A percentile compares a stretch with the other conserved stretches of the same genome.
phyloP scores from a whole-genome alignment of 2,329 filamentous ascomycete genomes.

The Hypoxylon sp. region DNA sequence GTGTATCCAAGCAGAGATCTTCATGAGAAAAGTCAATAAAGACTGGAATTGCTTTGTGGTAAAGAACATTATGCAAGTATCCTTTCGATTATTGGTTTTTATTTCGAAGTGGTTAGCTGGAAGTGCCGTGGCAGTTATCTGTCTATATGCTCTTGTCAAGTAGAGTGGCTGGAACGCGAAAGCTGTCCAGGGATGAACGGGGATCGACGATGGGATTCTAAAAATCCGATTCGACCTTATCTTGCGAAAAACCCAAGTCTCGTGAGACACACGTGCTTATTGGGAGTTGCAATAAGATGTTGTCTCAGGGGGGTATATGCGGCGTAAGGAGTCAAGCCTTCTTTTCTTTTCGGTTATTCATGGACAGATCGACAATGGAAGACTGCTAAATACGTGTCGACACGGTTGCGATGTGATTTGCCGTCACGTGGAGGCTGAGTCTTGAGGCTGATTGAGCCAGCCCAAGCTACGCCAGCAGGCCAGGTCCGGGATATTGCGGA shows the following conservation, averaged over 20 bases:
- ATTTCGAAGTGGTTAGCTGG: background rate
- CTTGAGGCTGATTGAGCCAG: constrained; percentile 34
- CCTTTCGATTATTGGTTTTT: background rate
- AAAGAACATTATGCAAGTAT: background rate
- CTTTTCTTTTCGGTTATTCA: constrained; percentile 13
- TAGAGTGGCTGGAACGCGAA: background rate
- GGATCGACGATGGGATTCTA: constrained; percentile 1
- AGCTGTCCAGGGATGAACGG: background rate
- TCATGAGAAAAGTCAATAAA: background rate
- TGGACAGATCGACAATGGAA: constrained; percentile 1
- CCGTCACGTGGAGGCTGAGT: constrained; percentile 34
- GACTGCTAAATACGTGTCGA: background rate
- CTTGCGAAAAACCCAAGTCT: background rate
- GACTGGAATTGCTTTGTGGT: background rate
- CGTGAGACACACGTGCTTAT: constrained; percentile 23
- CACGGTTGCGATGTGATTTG: background rate
- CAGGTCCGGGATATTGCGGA: constrained; percentile 6
- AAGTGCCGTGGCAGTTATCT: background rate
- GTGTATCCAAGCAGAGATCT: background rate
- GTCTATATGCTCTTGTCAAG: background rate
- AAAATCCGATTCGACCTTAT: constrained; percentile 2
- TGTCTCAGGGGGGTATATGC: constrained; percentile 9
- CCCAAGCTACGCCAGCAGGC: background rate
- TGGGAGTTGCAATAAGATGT: constrained; percentile 15
- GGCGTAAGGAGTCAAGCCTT: constrained; percentile 1